These are phyloP conservation scores for Naganishia albida DNA, from an alignment of 1,284 basidiomycete species.

Conservation along the genomic window DNA sequence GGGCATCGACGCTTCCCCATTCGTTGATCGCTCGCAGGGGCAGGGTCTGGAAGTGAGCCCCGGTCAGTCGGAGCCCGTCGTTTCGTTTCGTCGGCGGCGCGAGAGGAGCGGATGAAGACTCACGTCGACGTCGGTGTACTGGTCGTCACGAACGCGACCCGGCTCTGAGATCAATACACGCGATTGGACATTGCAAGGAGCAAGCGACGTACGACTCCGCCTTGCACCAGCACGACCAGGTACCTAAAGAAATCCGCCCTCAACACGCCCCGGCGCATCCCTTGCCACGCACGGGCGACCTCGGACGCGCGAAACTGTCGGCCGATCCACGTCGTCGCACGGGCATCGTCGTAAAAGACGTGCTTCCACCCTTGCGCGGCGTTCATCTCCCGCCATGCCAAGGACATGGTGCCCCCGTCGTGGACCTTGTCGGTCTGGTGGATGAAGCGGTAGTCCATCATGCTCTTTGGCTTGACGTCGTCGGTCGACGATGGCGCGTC, in stretches of 20 bases:
- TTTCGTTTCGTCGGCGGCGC: constrained; percentile 26
- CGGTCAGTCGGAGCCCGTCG: neutral
- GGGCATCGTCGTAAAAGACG: constrained; percentile 47
- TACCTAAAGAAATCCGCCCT: constrained; percentile 55
- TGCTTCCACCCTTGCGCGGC: constrained; percentile 44
- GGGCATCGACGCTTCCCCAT: constrained; percentile 44
- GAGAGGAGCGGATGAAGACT: constrained; percentile 28
- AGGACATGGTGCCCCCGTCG: constrained; percentile 30
- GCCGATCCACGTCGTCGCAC: constrained; percentile 12
- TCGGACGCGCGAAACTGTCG: constrained; percentile 40
- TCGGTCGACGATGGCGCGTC: neutral
- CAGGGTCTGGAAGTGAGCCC: constrained; percentile 37
- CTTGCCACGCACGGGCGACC: constrained; percentile 48
- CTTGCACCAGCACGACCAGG: constrained; percentile 51
- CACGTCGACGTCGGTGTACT: constrained; percentile 52
- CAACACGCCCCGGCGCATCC: constrained; percentile 49
- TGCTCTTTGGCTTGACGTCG: constrained; percentile 27
- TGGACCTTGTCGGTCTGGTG: constrained; percentile 46
- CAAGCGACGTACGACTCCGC: constrained; percentile 43
- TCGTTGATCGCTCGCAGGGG: constrained; percentile 44
- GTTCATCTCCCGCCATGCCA: constrained; percentile 41
- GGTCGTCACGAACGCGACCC: no score
- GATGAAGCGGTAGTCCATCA: constrained; percentile 44
- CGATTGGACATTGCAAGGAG: neutral
- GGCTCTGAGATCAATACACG: no score